These are phyloP conservation scores for Melastoma malabathricum DNA, from an alignment of 345 rosid species.

Conservation along the genomic window DNA sequence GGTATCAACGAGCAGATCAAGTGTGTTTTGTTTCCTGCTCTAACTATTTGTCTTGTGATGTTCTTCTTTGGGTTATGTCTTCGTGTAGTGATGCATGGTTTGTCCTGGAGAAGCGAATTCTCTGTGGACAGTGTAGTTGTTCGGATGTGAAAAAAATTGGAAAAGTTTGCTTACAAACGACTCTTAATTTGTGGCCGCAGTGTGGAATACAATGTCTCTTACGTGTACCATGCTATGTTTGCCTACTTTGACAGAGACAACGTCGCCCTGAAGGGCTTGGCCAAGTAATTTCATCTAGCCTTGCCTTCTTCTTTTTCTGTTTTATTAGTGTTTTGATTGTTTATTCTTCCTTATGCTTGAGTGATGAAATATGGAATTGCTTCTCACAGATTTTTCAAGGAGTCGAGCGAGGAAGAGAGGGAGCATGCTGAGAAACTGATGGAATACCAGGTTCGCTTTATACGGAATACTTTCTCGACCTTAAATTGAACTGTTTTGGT, in stretches of 20 bases:
- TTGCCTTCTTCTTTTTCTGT: background rate
- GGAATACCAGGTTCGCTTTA: slow-evolving; percentile 41
- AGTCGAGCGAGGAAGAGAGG: slow-evolving; percentile 70
- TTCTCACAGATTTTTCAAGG: slow-evolving; percentile 50
- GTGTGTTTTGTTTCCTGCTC: slow-evolving; percentile 16
- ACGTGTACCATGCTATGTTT: slow-evolving; percentile 63
- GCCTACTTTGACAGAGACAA: slow-evolving; percentile 82
- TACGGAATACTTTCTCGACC: background rate
- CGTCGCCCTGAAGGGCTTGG: slow-evolving; percentile 57
- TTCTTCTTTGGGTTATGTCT: too few relatives aligned
- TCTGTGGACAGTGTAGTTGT: too few relatives aligned
- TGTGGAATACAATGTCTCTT: slow-evolving; percentile 75
- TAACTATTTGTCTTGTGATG: too few relatives aligned
- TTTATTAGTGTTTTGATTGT: background rate
- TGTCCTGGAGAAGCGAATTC: too few relatives aligned
- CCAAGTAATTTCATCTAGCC: slow-evolving; percentile 24
- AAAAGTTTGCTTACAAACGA: background rate
- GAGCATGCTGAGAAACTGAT: slow-evolving; percentile 74
- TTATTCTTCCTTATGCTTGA: background rate
- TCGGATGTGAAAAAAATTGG: too few relatives aligned
- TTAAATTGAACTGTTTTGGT: too few relatives aligned
- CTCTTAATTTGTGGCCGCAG: slow-evolving; percentile 16
- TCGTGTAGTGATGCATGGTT: too few relatives aligned
- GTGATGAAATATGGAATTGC: too few relatives aligned
- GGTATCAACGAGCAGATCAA: slow-evolving; percentile 89